phyloP scores from a whole-genome alignment of 345 rosid genomes.

The Hirschfeldia incana region DNA sequence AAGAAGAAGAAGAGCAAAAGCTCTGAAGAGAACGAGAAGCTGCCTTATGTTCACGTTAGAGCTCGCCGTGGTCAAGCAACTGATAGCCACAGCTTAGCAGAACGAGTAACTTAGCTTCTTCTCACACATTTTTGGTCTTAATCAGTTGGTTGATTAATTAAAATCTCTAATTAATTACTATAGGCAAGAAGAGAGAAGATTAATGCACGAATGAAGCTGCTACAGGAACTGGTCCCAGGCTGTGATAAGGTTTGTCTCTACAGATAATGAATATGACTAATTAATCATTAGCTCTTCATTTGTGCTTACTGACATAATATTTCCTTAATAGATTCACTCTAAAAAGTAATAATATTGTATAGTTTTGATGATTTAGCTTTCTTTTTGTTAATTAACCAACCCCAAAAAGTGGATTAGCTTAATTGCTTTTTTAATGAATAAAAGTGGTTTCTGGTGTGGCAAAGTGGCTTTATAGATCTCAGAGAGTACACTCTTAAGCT shows the following conservation, averaged over 20 bases:
- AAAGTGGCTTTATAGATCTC: constrained; percentile 23
- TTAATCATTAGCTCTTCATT: constrained; percentile 51
- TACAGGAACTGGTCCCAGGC: constrained; percentile 85
- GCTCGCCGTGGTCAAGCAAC: constrained; percentile 85
- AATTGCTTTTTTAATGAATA: constrained; percentile 28
- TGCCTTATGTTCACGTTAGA: constrained; percentile 75
- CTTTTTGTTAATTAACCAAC: constrained; percentile 16
- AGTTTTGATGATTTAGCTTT: not conserved
- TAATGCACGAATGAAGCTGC: constrained; percentile 71
- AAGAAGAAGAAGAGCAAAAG: constrained; percentile 67
- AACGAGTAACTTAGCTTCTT: constrained; percentile 48
- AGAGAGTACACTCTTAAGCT: constrained; percentile 29
- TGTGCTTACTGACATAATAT: constrained; percentile 29
- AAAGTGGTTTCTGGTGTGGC: constrained; percentile 32
- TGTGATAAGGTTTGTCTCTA: constrained; percentile 69
- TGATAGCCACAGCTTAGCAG: constrained; percentile 81
- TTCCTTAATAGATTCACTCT: constrained; percentile 30
- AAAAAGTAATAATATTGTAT: constrained; percentile 20
- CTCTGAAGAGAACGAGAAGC: constrained; percentile 54
- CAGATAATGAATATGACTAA: constrained; percentile 26
- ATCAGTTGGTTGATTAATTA: constrained; percentile 19
- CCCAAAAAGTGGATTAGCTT: constrained; percentile 27
- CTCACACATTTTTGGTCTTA: constrained; percentile 18
- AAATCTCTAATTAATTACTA: constrained; percentile 5
- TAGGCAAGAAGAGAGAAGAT: constrained; percentile 85